A percentile compares a stretch with the other conserved stretches of the same genome.
phyloP scores from a whole-genome alignment of 495 filamentous ascomycete species.

The Penicilliopsis zonata region DNA sequence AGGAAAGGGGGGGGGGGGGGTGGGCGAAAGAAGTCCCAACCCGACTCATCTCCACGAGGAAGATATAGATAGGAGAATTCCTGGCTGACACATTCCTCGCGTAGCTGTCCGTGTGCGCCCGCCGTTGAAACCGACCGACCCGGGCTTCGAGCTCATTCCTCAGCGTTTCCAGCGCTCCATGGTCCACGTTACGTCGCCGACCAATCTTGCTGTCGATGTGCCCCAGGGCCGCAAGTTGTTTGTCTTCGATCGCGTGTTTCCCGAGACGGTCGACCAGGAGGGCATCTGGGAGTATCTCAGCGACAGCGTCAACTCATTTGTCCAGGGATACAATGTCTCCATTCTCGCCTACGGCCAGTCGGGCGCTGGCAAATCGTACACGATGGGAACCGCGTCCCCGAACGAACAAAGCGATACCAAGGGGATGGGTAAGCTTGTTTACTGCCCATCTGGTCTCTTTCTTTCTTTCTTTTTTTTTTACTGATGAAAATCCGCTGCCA shows the following conservation, averaged over 20 bases:
- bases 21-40: too few relatives aligned
- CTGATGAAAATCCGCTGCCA: slow-evolving; percentile 16
- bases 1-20: too few relatives aligned
- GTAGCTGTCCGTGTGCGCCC: slow-evolving; percentile 96
- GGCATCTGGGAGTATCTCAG: slow-evolving; percentile 91
- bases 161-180: slow-evolving; percentile 90
- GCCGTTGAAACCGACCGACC: slow-evolving; percentile 70
- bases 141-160: slow-evolving; percentile 87
- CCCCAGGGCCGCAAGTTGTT: slow-evolving; percentile 89
- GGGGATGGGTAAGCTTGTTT: slow-evolving; percentile 54
- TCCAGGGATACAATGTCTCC: slow-evolving; percentile 98
- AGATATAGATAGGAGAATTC: slow-evolving; percentile 4
- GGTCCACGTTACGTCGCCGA: slow-evolving; percentile 76
- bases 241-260: slow-evolving; percentile 91
- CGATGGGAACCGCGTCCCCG: slow-evolving; percentile 94
- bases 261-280: slow-evolving; percentile 71
- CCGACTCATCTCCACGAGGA: slow-evolving; percentile 7
- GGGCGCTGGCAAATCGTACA: slow-evolving; percentile 99
- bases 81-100: slow-evolving; percentile 6
- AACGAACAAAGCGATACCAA: slow-evolving; percentile 62
- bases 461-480: not conserved
- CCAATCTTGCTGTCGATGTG: slow-evolving; percentile 77
- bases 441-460: not conserved
- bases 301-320: slow-evolving; percentile 82
- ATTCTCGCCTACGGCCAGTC: slow-evolving; percentile 97